Base-by-base conservation (phyloP, 148 eudicot species). In the Arbutus unedo region DNA sequence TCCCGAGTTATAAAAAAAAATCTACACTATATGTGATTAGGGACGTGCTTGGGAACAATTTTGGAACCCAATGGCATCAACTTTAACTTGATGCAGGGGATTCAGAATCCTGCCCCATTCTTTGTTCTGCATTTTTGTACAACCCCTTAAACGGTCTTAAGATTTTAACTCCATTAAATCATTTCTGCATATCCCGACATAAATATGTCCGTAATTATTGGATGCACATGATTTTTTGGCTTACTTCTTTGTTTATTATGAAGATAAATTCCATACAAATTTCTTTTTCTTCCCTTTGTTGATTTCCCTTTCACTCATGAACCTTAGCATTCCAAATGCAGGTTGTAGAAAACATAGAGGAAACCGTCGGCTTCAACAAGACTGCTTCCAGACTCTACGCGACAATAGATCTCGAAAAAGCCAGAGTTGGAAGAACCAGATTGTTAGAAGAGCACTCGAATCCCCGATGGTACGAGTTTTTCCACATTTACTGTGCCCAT, bases 401-500 rank as follows among this genome's bases (percentile, higher is more conserved):
- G 18, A 80, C 92, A 4, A 81, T 90, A 7, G 92, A 90, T 67
- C 66, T 89, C 38, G 92, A 90, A 62, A 86, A 83, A 67, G 90
- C 91, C 9, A 84, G 90, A 64, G 88, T 87, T 18, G 90, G 91
- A 16, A 84, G 92, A 25, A 90, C 92, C 70, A 88, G 84, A 72
- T 79, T 90, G 16, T 25, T 90, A 66, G 6, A 77, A 84, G 84
- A 82, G 13, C 86, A 82, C 54, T 50, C 87, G 0, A 90, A 89
- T 79, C 92, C 91, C 8, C 66, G 88, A 43, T 90, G 92, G 92
- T 89, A 88, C 25, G 91, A 90, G 79, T 84, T 87, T 10, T 89
- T 90, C 56, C 92, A 90, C 90, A 87, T 90, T 56, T 87, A 82
- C 54, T 85, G 88, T n/a, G 92, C 89, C 23, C 92, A 90, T 48